These are phyloP conservation scores for Xylariales sp. DNA, from an alignment of 2,329 filamentous ascomycete species.

Conservation along the genomic window DNA sequence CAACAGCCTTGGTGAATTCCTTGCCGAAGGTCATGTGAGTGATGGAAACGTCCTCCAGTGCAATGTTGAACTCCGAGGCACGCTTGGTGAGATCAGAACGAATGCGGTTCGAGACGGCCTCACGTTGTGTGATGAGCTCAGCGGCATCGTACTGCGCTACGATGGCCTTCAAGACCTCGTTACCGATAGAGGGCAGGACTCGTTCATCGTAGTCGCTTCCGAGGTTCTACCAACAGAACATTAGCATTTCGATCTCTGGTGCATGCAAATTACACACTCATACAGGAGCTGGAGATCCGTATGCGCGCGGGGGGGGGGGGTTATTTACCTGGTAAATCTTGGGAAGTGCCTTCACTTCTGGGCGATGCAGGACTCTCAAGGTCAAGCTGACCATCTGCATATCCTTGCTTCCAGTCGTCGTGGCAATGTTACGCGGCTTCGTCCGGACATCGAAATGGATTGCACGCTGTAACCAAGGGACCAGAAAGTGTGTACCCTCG, in stretches of 20 bases:
- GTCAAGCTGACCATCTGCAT: conserved; percentile 99
- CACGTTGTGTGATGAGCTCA: conserved; percentile 97
- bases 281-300: too few relatives aligned
- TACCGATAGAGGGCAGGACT: conserved; percentile 96
- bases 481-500: conserved; percentile 93
- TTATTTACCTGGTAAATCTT: conserved; percentile 84
- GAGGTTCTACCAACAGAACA: too few relatives aligned
- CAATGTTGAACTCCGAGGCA: conserved; percentile 96
- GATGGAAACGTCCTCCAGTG: conserved; percentile 96
- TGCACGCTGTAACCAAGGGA: conserved; percentile 92
- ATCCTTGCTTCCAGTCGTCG: conserved; percentile 97
- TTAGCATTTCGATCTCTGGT: too few relatives aligned
- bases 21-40: conserved; percentile 99
- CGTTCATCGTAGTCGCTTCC: conserved; percentile 98
- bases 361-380: conserved; percentile 87
- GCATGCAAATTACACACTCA: too few relatives aligned
- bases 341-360: conserved; percentile 85
- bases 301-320: too few relatives aligned
- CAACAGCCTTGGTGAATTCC: conserved; percentile 97
- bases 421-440: conserved; percentile 94
- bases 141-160: conserved; percentile 98
- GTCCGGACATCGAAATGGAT: conserved; percentile 97
- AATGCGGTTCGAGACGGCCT: conserved; percentile 94
- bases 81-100: conserved; percentile 87
- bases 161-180: conserved; percentile 98